Conservation (phyloP, 192 early-diverging fungal species). For the Jimgerdemannia lactiflua region DNA sequence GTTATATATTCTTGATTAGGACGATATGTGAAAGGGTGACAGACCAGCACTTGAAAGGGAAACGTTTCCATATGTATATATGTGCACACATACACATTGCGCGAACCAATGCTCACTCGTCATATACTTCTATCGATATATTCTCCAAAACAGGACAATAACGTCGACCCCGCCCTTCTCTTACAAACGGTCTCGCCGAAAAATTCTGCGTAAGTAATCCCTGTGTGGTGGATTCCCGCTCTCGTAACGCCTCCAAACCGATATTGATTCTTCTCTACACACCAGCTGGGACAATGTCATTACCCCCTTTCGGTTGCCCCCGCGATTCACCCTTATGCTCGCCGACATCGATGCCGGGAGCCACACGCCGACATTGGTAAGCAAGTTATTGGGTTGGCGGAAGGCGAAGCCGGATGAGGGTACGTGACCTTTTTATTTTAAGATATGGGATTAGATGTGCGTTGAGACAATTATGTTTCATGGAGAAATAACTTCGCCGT, state of each 20-base stretch:
- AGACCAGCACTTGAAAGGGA: too few relatives aligned
- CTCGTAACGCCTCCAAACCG: not conserved
- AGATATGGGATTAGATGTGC: too few relatives aligned
- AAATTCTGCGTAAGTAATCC: slow-evolving; percentile 20
- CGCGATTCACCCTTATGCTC: slow-evolving; percentile 67
- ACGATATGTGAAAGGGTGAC: too few relatives aligned
- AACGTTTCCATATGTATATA: too few relatives aligned
- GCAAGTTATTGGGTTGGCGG: slow-evolving; percentile 83
- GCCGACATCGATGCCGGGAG: slow-evolving; percentile 95
- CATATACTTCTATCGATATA: not conserved
- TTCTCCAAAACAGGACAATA: slow-evolving; percentile 14
- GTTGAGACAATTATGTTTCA: too few relatives aligned
- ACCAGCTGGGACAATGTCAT: slow-evolving; percentile 70
- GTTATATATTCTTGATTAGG: too few relatives aligned
- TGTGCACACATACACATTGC: too few relatives aligned
- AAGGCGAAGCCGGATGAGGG: slow-evolving; percentile 61
- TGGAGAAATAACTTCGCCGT: too few relatives aligned
- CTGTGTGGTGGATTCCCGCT: not conserved
- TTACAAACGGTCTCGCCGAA: slow-evolving; percentile 39
- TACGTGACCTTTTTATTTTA: slow-evolving; percentile 6
- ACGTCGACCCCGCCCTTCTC: slow-evolving; percentile 27
- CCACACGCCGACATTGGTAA: slow-evolving; percentile 91
- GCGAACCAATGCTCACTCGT: too few relatives aligned
- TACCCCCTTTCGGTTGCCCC: slow-evolving; percentile 64
- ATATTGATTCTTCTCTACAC: not conserved